These are phyloP conservation scores for Cutaneotrichosporon sp. DNA, from an alignment of 1,284 basidiomycete genomes.

Conservation along the genomic window DNA sequence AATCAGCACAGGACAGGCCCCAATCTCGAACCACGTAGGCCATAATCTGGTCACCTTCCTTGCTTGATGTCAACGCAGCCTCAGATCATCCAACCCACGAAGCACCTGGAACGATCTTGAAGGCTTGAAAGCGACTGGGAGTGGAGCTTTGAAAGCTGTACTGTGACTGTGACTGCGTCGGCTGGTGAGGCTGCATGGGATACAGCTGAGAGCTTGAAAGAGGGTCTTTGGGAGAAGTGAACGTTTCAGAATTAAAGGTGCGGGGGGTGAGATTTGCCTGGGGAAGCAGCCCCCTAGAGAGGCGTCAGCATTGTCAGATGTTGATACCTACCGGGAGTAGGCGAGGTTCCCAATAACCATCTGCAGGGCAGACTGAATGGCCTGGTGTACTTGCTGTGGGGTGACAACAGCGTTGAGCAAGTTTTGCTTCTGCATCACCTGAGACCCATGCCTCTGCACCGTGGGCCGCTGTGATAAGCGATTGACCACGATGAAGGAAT, in stretches of 20 bases:
- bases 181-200: background rate
- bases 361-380: background rate
- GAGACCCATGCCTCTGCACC: background rate
- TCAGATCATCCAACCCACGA: background rate
- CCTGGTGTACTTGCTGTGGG: background rate
- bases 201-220: background rate
- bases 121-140: background rate
- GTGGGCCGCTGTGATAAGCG: background rate
- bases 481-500: background rate
- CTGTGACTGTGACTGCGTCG: background rate
- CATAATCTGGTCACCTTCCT: constrained; percentile 1
- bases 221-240: background rate
- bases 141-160: too few relatives aligned
- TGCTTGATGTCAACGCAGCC: background rate
- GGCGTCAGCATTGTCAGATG: background rate
- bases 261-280: background rate
- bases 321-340: background rate
- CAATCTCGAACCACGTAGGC: background rate
- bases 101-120: background rate
- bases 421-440: background rate
- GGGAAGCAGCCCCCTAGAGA: background rate
- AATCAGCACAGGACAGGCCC: background rate
- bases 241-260: background rate
- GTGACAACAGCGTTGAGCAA: background rate
- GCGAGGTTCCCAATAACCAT: constrained; percentile 6